These are phyloP conservation scores for Cercospora sp. DNA, from an alignment of 2,329 filamentous ascomycete genomes.

Conservation along the genomic window DNA sequence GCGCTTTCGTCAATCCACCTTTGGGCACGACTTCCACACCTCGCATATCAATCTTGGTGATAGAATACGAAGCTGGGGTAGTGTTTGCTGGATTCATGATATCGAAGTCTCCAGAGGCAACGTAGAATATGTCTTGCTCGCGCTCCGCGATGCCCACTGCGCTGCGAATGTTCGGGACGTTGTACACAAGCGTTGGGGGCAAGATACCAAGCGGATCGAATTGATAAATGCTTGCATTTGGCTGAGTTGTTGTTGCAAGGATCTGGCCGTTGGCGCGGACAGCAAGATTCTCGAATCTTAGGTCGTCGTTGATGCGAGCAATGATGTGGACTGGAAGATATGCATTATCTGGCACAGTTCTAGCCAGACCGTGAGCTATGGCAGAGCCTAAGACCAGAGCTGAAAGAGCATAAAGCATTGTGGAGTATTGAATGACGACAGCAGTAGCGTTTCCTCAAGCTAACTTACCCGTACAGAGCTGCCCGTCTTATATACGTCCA, in stretches of 20 bases:
- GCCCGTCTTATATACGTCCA: not conserved
- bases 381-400: not conserved
- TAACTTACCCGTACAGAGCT: not conserved
- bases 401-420: not conserved
- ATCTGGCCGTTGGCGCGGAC: conserved; percentile 15
- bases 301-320: not conserved
- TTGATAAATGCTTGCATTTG: conserved; percentile 16
- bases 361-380: not conserved
- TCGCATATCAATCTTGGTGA: conserved; percentile 13
- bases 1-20: conserved; percentile 1
- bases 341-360: not conserved
- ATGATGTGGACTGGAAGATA: not conserved
- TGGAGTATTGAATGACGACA: not conserved
- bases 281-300: conserved; percentile 14
- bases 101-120: conserved; percentile 6
- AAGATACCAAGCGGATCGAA: conserved; percentile 14
- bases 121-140: conserved; percentile 10
- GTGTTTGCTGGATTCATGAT: not conserved
- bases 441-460: not conserved
- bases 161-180: conserved; percentile 9
- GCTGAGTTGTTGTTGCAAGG: conserved; percentile 11
- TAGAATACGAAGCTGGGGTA: conserved; percentile 3
- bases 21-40: conserved; percentile 9
- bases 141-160: conserved; percentile 13
- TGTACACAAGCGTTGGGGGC: conserved; percentile 14